phyloP scores from a whole-genome alignment of 23 red algal genomes.

The Gracilariopsis chorda region DNA sequence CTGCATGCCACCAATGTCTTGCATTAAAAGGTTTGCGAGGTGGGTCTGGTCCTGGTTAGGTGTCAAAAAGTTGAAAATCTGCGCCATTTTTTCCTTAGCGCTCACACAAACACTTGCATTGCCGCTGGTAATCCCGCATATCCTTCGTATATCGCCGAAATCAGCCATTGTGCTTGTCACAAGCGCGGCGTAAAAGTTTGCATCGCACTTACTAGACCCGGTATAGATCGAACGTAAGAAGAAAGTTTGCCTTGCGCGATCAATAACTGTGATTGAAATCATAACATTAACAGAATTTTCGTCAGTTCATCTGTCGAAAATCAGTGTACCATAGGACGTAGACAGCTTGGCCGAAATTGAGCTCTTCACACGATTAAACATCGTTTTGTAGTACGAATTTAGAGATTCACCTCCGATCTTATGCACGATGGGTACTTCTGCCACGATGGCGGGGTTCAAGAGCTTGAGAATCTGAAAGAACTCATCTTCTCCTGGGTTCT shows the following conservation, averaged over 20 bases:
- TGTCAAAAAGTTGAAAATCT: not conserved
- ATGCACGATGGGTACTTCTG: too few species aligned
- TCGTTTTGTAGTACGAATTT: too few species aligned
- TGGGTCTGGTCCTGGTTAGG: not conserved
- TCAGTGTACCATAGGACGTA: too few species aligned
- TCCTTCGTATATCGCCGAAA: not conserved
- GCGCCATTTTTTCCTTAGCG: not conserved
- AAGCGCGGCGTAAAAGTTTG: not conserved
- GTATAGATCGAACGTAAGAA: not conserved
- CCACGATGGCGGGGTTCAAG: too few species aligned
- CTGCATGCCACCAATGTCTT: not conserved
- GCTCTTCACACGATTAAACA: too few species aligned
- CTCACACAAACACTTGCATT: not conserved
- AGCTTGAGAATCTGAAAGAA: too few species aligned
- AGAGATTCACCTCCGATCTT: too few species aligned
- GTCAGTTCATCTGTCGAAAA: too few species aligned
- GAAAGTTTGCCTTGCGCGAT: not conserved
- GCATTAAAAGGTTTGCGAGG: not conserved
- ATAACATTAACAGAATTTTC: not conserved
- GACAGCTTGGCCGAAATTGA: too few species aligned
- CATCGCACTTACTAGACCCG: not conserved
- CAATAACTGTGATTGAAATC: not conserved
- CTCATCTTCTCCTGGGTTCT: too few species aligned
- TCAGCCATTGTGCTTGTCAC: not conserved
- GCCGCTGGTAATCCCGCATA: not conserved